A percentile compares a stretch with the other conserved stretches of the same genome.
phyloP scores from a whole-genome alignment of 2,329 filamentous ascomycete species.

The Xylogone sp. region DNA sequence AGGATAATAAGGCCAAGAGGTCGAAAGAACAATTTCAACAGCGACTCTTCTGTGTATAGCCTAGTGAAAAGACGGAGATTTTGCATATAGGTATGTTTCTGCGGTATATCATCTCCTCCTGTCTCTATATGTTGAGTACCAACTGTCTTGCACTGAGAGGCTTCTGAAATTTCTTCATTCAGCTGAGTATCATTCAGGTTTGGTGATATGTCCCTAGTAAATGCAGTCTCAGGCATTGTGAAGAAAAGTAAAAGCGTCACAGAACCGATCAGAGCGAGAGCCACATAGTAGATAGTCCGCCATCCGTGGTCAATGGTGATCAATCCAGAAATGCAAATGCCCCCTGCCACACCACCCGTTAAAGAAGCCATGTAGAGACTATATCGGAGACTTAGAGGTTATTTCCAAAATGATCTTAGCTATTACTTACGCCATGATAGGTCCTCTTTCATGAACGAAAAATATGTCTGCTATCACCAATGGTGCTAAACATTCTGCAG shows the following conservation, averaged over 20 bases:
- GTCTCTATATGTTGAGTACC: not conserved
- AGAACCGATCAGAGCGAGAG: constrained; percentile 44
- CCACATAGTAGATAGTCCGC: constrained; percentile 49
- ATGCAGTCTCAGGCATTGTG: constrained; percentile 53
- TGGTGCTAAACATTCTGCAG: constrained; percentile 54
- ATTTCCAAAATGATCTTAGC: not conserved
- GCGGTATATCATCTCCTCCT: not conserved
- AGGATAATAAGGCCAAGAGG: constrained; percentile 35
- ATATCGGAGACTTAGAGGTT: no score
- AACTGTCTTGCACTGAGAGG: not conserved
- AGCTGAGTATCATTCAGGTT: not conserved
- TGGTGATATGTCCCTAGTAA: constrained; percentile 26
- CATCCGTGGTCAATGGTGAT: constrained; percentile 46
- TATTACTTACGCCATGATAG: constrained; percentile 29
- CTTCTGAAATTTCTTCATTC: not conserved
- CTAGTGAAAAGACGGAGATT: constrained; percentile 7
- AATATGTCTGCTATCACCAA: constrained; percentile 57
- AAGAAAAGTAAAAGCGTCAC: constrained; percentile 46
- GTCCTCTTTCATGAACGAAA: constrained; percentile 56
- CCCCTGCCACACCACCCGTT: constrained; percentile 44
- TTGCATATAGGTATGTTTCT: not conserved
- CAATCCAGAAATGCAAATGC: constrained; percentile 42
- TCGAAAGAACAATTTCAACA: constrained; percentile 36
- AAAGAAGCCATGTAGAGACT: constrained; percentile 15
- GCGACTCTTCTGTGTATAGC: constrained; percentile 21